These are phyloP conservation scores for Pythium brachiatum DNA, from an alignment of 352 stramenopile genomes.

Conservation along the genomic window DNA sequence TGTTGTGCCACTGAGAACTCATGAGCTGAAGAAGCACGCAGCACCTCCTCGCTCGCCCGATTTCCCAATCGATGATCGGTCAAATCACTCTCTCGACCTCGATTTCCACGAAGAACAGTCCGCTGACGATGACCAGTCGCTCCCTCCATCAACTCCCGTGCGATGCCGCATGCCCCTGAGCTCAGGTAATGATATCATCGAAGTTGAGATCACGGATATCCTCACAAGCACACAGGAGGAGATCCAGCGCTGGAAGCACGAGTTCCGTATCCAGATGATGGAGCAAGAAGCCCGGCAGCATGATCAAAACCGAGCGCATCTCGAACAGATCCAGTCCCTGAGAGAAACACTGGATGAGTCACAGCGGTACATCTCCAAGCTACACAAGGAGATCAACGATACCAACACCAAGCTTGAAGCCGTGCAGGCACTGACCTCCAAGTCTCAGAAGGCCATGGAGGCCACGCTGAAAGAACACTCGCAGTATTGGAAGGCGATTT, in stretches of 20 bases:
- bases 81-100: not conserved
- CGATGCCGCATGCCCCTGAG: not conserved
- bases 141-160: conserved; percentile 1
- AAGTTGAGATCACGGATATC: conserved; percentile 29
- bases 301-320: conserved; percentile 20
- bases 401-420: conserved; percentile 25
- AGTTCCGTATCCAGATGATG: conserved; percentile 29
- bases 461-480: conserved; percentile 25
- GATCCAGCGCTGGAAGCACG: conserved; percentile 28
- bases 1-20: conserved; percentile 4
- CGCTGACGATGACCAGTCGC: conserved; percentile 9
- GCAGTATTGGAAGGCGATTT: conserved; percentile 30
- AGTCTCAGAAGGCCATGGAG: conserved; percentile 27
- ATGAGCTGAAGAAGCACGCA: not conserved
- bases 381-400: conserved; percentile 18
- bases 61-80: not conserved
- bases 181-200: conserved; percentile 23
- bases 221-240: conserved; percentile 24
- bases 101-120: not conserved
- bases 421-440: conserved; percentile 16
- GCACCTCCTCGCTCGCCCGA: not conserved
- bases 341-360: conserved; percentile 20
- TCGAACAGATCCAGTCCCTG: conserved; percentile 24
- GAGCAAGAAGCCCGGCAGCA: conserved; percentile 24
- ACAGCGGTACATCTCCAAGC: conserved; percentile 18